Base-by-base conservation (phyloP, 331 rosid genomes). In the Pyrus hybrid region DNA sequence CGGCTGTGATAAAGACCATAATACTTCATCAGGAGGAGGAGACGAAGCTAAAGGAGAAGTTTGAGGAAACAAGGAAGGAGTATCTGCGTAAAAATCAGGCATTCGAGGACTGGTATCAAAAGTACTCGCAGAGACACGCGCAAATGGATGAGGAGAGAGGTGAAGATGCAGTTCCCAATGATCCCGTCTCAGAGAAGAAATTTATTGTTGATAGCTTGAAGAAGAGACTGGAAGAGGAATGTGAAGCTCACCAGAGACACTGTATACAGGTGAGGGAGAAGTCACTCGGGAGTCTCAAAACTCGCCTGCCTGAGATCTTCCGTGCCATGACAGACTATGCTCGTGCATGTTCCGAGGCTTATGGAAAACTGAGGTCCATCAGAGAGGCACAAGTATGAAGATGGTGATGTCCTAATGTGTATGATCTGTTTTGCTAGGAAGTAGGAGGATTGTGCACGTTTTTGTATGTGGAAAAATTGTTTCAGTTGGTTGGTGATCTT, bases 221-320 rank as follows among this genome's bases (percentile, higher is more conserved):
- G 86, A 92, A 90, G 86, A 88, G 80, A 79, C 73, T 90, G 63
- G 93, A 88, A 68, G 97, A 92, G 69, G 97, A 92, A 72, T 18
- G 74, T 71, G 97, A 90, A 81, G 53, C 84, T 72, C 87, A 90
- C 81, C 85, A 82, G 82, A 90, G 75, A 74, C 85, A 77, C 0
- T 88, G 97, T 43, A 37, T 88, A 51, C 96, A 92, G 74, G 97
- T 90, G 68, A 80, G 92, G 63, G 96, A 92, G 74, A 92, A 92
- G 76, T 92, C 97, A 29, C 86, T 92, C 1, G 88, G 87, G 63
- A 84, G 86, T 75, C 87, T 92, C 73, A 92, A 84, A 85, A 85
- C 90, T 73, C 90, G 93, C 57, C 56, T 92, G 88, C 97, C 97
- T 1, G 97, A 92, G 88, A 86, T 92, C 72, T 92, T 92, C 68